Evolutionary conservation across 2,329 filamentous ascomycete species (phyloP).

Genomic region (Botryotinia convoluta): DNA sequence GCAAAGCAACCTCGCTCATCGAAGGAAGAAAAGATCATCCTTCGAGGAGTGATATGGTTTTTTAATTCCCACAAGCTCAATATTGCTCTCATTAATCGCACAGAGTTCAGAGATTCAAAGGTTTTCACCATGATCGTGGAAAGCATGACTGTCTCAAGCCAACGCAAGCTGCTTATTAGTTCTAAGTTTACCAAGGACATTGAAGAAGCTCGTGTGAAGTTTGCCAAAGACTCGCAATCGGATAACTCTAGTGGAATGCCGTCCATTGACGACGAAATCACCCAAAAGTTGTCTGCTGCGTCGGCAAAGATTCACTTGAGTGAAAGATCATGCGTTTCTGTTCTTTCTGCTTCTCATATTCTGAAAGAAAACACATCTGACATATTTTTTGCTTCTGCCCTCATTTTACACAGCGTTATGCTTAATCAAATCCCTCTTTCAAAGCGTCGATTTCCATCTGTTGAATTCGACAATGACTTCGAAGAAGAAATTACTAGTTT

Average conservation of each 20-base stretch:
- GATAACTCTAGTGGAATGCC: background rate
- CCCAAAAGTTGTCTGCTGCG: slow-evolving; percentile 25
- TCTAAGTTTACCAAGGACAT: slow-evolving; percentile 24
- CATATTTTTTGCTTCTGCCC: slow-evolving; percentile 39
- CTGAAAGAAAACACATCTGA: slow-evolving; percentile 35
- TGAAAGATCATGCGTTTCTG: slow-evolving; percentile 38
- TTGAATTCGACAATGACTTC: slow-evolving; percentile 38
- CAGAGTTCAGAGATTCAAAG: slow-evolving; percentile 56
- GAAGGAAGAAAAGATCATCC: slow-evolving; percentile 30
- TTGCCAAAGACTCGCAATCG: slow-evolving; percentile 19
- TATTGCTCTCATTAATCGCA: slow-evolving; percentile 60
- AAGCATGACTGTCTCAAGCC: slow-evolving; percentile 29
- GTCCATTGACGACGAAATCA: slow-evolving; percentile 18
- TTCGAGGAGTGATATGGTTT: slow-evolving; percentile 50
- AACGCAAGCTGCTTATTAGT: slow-evolving; percentile 24
- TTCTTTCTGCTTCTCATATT: slow-evolving; percentile 36
- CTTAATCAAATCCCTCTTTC: slow-evolving; percentile 43
- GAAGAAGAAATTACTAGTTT: slow-evolving; percentile 41
- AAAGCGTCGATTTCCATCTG: slow-evolving; percentile 40
- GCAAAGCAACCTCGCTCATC: background rate
- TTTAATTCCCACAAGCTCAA: slow-evolving; percentile 57
- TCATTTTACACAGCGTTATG: slow-evolving; percentile 45
- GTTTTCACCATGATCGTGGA: slow-evolving; percentile 51
- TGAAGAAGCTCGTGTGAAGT: slow-evolving; percentile 18
- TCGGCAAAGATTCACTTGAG: slow-evolving; percentile 34